Evolutionary conservation across 148 eudicot genomes (phyloP), one percentile per base, ranked within the genome.

Genomic region (Agrostemma githago): DNA sequence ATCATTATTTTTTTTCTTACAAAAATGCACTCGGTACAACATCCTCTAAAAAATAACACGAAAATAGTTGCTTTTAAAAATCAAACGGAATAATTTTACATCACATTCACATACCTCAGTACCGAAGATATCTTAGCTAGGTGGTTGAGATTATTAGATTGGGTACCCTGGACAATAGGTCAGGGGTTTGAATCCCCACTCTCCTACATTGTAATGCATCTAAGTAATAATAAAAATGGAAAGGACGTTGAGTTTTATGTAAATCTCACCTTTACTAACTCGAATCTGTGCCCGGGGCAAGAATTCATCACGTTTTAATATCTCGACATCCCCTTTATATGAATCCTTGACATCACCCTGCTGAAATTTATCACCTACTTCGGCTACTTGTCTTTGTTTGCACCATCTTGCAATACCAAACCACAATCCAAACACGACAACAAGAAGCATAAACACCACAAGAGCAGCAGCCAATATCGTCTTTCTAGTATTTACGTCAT

Each of bases 351-450:
- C 56, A 51, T 51, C 15, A 12, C 14, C 78, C 63, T 68, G 63
- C 38, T 64, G 10, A 68, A 64, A 65, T 72, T 83, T 72, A 20
- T 80, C 86, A 63, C 63, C 69, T 16, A 62, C 66, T 80, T 80
- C 86, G 60, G 60, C 69, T 16, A 62, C 66, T 80, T 69, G 80
- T 54, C 77, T 84, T 79, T 78, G 68, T 84, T 85, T 94, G 82
- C 86, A 84, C 78, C 85, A 86, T 70, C 81, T 83, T 67, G 84
- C 83, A 54, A 89, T 61, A 26, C 77, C 78, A 81, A 92, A 72
- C 75, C 90, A 88, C 70, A 87, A 21, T 46, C 83, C 93, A 62
- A 94, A 73, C 61, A 79, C 85, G 42, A 90, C 75, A 66, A 84
- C 79, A 57, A 78, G 56, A 79, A 90, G 78, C 15, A 86, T 51